Percentiles rank a stretch among this genome's conserved stretches.
phyloP scores from a whole-genome alignment of 345 rosid genomes.

The Camelina hispida region DNA sequence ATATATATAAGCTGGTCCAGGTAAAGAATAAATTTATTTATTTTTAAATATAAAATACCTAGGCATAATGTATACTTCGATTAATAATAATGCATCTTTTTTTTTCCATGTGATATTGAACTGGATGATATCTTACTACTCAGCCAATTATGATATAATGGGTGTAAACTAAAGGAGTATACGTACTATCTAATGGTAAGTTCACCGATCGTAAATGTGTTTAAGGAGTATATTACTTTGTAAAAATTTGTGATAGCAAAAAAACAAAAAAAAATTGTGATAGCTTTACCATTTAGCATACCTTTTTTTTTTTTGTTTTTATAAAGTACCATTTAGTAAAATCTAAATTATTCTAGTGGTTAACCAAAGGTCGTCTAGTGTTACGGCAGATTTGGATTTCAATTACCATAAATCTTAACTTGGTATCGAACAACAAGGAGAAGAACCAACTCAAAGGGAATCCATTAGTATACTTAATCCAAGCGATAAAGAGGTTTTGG shows the following conservation, averaged over 20 bases:
- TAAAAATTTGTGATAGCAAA: background rate
- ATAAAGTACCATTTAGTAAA: background rate
- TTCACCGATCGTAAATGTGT: background rate
- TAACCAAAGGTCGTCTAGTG: background rate
- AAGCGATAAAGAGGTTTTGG: too few relatives aligned
- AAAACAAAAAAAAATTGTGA: background rate
- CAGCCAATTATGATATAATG: too few relatives aligned
- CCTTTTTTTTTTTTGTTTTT: too few relatives aligned
- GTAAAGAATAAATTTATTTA: background rate
- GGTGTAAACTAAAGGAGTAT: too few relatives aligned
- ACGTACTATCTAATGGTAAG: background rate
- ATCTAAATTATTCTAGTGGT: background rate
- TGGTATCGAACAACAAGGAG: too few relatives aligned
- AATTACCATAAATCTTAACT: background rate
- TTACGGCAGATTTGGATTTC: background rate
- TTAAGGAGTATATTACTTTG: background rate
- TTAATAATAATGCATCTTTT: background rate
- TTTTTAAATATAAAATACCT: background rate
- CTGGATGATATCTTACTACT: too few relatives aligned
- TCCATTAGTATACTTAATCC: too few relatives aligned
- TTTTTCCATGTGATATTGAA: background rate
- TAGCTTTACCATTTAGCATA: background rate
- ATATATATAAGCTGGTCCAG: constrained; percentile 23
- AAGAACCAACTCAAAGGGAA: too few relatives aligned
- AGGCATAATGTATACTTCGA: background rate